Conservation (phyloP, 2,329 filamentous ascomycete genomes). For the Tolypocladium inflatum region DNA sequence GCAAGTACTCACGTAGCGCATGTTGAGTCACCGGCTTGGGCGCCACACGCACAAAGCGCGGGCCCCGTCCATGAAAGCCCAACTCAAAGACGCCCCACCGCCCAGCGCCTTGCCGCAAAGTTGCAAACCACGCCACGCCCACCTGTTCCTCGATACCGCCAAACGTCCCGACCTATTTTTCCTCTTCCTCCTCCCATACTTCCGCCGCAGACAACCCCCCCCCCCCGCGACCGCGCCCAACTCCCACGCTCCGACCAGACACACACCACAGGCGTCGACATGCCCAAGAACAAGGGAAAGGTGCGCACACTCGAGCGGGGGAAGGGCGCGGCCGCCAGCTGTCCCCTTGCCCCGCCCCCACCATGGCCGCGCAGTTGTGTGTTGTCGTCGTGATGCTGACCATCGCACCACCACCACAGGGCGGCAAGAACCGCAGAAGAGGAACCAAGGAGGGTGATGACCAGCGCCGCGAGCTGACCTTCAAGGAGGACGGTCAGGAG, state of each 20-base stretch:
- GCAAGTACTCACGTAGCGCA: background rate
- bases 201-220: background rate
- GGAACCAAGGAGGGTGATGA: slow-evolving; percentile 99
- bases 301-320: slow-evolving; percentile 37
- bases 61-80: background rate
- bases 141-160: background rate
- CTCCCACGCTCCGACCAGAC: background rate
- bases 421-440: slow-evolving; percentile 95
- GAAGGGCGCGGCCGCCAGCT: background rate
- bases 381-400: slow-evolving; percentile 2
- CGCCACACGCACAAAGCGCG: background rate
- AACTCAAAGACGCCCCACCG: slow-evolving; percentile 1
- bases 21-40: background rate
- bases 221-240: background rate
- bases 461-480: slow-evolving; percentile 95
- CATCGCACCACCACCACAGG: no score
- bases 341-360: slow-evolving; percentile 18
- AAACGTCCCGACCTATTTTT: background rate
- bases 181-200: background rate
- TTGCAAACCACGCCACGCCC: background rate
- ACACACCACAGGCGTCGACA: slow-evolving; percentile 32
- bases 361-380: slow-evolving; percentile 3
- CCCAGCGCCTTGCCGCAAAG: background rate
- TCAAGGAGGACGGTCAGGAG: slow-evolving; percentile 95
- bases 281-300: slow-evolving; percentile 99